Base-by-base conservation (phyloP, 352 stramenopile species). In the Phytophthora megakarya region DNA sequence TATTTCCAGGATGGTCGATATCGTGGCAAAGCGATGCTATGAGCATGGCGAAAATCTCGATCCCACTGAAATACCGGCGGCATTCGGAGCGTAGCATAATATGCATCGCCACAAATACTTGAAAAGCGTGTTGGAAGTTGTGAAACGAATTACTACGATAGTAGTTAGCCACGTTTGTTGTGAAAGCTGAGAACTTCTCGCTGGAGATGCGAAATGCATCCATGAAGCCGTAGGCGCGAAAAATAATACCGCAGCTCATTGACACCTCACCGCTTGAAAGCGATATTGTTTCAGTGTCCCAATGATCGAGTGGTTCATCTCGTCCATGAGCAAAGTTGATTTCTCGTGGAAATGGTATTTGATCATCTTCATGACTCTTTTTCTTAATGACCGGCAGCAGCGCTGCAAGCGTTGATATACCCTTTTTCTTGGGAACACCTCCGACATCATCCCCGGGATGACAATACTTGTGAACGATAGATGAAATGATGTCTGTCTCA, bases 1-100 rank as follows among this genome's bases (percentile, higher is more conserved):
- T 93, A 52, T 89, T 86, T 44, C 86, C 84, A 3, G 86, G 83
- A 61, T 96, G 88, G 51, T 93, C 86, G 37, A 95, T 82, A 65
- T 96, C 87, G 61, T 96, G 88, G 37, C 81, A 86, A 28, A 95
- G 63, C 5, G 84, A 80, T 2, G 80, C 82, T 5, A 96, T 39
- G 5, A 95, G 68, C 69, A 93, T 78, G 15, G 84, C 52, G 28
- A 95, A 92, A 48, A 89, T 88, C 52, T 93, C 78, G 25, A 92
- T 37, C 5, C 71, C 70, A 32, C 62, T 86, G 25, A 89, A 88
- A 42, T 82, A 85, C 46, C 80, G 81, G 28, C 81, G 79, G 39
- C 79, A 88, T 37, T 86, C 77, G 40, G 55, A 72, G 22, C 76
- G 75, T 16, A 88, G 35, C 64, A 88, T 87, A 5, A 76, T 76